Base-by-base conservation (phyloP, 2,329 filamentous ascomycete genomes). In the Neofusicoccum ribis region DNA sequence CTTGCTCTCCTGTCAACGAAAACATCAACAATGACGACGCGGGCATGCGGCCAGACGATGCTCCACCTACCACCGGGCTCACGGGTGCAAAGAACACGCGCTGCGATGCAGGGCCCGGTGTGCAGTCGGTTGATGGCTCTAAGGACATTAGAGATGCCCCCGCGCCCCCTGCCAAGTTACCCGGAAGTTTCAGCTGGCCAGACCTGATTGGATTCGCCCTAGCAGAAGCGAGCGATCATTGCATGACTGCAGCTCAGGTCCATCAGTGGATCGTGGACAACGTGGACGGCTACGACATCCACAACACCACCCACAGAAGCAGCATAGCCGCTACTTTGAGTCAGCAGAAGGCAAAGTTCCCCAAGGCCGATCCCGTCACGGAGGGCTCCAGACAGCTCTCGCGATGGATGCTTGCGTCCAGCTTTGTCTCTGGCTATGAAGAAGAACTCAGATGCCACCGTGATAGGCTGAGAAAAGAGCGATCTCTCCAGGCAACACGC, bases 171-270 rank as follows among this genome's bases (percentile, higher is more conserved):
- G 31, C 23, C 43, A 60, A 60, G 17, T 20, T 60, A 17, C 56
- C 56, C 5, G 56, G 14, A 15, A 47, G 17, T 23, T 60, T 60
- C 56, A 60, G 41, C 56, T 64, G 61, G 61, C 43, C 61, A n/a
- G 61, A 64, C n/a, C 49, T 64, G 27, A 47, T 64, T 27, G 61
- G 61, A 23, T 64, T 64, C 49, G 61, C 61, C 27, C 31, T 64
- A 3, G 61, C 36, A 9, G 61, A 56, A 46, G 44, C 50, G 50
- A 47, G 27, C 39, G 51, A 64, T 39, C 61, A 44, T 27, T 31
- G 61, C 49, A 56, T 64, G 61, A 56, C 61, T 44, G 41, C 41
- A 14, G 51, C 50, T 7, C 49, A 64, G 31, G 51, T 64, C 34
- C 41, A 44, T 17, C 39, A 54, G 15, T 64, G 61, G 61, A 64